phyloP scores from a whole-genome alignment of 768 basidiomycete genomes.

The Porphyrellus cyaneotinctus region DNA sequence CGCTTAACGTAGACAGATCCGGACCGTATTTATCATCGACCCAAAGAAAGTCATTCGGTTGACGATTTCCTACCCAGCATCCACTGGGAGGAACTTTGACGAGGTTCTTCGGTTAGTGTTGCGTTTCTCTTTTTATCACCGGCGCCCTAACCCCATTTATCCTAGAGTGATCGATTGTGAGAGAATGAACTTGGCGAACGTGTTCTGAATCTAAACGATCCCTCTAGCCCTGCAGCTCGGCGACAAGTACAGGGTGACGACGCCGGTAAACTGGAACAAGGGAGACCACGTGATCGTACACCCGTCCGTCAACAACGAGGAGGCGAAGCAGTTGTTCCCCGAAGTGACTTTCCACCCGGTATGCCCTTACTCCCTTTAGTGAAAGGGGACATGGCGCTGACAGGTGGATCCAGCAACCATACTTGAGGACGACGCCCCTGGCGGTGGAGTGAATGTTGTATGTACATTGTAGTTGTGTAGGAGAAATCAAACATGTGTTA shows the following conservation, averaged over 20 bases:
- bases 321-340: constrained; percentile 91
- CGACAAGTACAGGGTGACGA: constrained; percentile 79
- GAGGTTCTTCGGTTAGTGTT: constrained; percentile 55
- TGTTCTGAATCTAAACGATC: constrained; percentile 23
- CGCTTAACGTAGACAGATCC: constrained; percentile 49
- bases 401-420: constrained; percentile 49
- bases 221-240: constrained; percentile 77
- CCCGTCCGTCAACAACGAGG: constrained; percentile 75
- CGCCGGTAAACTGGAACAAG: constrained; percentile 93
- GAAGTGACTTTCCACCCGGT: constrained; percentile 78
- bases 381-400: not conserved
- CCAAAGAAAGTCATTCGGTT: constrained; percentile 93
- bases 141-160: constrained; percentile 5
- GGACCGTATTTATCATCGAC: constrained; percentile 97
- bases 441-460: constrained; percentile 12
- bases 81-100: constrained; percentile 91
- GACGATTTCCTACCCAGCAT: constrained; percentile 88
- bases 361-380: constrained; percentile 16
- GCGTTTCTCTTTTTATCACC: not conserved
- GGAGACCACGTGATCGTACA: constrained; percentile 95
- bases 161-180: constrained; percentile 71
- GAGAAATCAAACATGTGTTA: not conserved
- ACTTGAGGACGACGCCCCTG: constrained; percentile 79
- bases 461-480: not conserved
- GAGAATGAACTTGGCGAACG: constrained; percentile 33